These are phyloP conservation scores for Trichosanthes cucumerina DNA, from an alignment of 306 rosid species.

Conservation along the genomic window DNA sequence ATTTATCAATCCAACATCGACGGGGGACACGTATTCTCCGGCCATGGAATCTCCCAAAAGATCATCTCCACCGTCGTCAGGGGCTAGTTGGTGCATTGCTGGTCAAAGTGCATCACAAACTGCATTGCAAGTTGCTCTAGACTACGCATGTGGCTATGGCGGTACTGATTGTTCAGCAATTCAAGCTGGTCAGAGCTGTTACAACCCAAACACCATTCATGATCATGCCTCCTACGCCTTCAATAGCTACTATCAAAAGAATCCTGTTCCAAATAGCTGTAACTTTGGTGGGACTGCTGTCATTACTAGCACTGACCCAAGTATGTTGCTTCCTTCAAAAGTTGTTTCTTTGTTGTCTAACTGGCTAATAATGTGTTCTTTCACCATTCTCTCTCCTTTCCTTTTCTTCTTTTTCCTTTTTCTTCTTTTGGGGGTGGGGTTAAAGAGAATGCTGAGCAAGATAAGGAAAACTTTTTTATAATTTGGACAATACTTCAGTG, in stretches of 20 bases:
- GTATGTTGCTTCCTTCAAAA: conserved; percentile 7
- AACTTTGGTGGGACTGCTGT: conserved; percentile 21
- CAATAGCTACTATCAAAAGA: conserved; percentile 14
- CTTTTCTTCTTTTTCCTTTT: background rate
- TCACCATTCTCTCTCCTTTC: background rate
- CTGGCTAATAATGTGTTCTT: background rate
- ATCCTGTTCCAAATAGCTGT: conserved; percentile 18
- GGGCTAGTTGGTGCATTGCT: conserved; percentile 17
- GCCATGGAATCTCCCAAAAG: conserved; percentile 25
- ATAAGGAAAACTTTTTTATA: background rate
- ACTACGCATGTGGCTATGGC: conserved; percentile 14
- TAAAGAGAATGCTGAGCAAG: background rate
- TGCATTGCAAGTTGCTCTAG: conserved; percentile 9
- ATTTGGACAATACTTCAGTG: background rate
- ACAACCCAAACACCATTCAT: conserved; percentile 14
- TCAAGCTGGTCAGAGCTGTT: conserved; percentile 10
- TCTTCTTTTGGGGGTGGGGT: background rate
- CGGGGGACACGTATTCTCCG: conserved; percentile 8
- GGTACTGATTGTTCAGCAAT: conserved; percentile 12
- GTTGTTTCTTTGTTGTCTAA: conserved; percentile 22
- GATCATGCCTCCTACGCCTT: conserved; percentile 17
- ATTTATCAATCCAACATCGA: conserved; percentile 10
- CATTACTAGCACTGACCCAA: conserved; percentile 21
- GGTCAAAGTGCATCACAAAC: conserved; percentile 10
- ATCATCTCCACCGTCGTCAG: background rate